phyloP scores from a whole-genome alignment of 495 filamentous ascomycete species.

The Penicillium arizonense region DNA sequence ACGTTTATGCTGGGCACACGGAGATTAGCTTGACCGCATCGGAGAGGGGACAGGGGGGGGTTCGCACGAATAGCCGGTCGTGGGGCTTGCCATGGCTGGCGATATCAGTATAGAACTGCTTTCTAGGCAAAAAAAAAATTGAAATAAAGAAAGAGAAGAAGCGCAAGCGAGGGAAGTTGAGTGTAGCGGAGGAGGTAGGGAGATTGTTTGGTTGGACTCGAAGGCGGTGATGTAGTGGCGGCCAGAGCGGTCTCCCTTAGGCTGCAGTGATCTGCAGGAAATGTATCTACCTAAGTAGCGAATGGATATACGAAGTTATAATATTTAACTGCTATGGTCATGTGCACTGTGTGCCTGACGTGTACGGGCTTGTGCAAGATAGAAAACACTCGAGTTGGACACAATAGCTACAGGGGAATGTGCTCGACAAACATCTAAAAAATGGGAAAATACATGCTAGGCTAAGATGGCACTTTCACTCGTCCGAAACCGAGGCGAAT shows the following conservation, averaged over 20 bases:
- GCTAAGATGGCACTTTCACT: slow-evolving; percentile 53
- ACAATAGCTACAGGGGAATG: slow-evolving; percentile 46
- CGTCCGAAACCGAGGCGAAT: slow-evolving; percentile 90
- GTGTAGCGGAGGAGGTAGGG: slow-evolving; percentile 6
- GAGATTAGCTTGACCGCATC: slow-evolving; percentile 31
- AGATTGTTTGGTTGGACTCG: slow-evolving; percentile 24
- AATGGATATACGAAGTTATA: background rate
- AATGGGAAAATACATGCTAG: slow-evolving; percentile 23
- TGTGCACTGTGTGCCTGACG: slow-evolving; percentile 1
- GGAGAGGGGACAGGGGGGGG: slow-evolving; percentile 25
- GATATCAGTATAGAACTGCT: slow-evolving; percentile 16
- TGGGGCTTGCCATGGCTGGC: slow-evolving; percentile 50
- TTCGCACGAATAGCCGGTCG: slow-evolving; percentile 48
- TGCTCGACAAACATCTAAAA: slow-evolving; percentile 26
- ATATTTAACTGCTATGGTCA: background rate
- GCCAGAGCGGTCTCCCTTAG: slow-evolving; percentile 12
- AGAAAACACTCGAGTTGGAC: slow-evolving; percentile 13
- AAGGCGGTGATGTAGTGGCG: slow-evolving; percentile 34
- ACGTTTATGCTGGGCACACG: slow-evolving; percentile 65
- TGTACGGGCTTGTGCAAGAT: slow-evolving; percentile 1
- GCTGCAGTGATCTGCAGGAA: background rate
- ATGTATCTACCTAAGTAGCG: background rate
- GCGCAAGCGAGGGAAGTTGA: slow-evolving; percentile 6
- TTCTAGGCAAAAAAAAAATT: slow-evolving; percentile 11
- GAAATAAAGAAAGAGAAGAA: slow-evolving; percentile 8